A percentile compares a stretch with the other conserved stretches of the same genome.
phyloP scores from a whole-genome alignment of 208 protist species.

The Phytomonas francai region DNA sequence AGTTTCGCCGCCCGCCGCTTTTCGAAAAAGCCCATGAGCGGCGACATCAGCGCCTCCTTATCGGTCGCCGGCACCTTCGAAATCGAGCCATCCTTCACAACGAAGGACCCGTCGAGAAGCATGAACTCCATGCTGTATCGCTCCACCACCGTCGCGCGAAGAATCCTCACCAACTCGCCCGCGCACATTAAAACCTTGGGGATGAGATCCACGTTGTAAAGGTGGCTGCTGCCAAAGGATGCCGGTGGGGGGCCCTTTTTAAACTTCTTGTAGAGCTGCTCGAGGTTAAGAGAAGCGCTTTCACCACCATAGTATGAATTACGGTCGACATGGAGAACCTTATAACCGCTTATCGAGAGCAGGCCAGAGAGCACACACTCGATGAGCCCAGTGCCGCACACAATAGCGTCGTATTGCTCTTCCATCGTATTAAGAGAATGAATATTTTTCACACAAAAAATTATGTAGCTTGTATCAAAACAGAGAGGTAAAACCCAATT shows the following conservation, averaged over 20 bases:
- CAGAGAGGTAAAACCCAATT: no score
- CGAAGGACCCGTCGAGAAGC: conserved; percentile 96
- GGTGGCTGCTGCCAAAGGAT: conserved; percentile 86
- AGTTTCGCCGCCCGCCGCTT: conserved; percentile 94
- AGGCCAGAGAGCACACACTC: conserved; percentile 96
- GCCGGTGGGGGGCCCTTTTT: conserved; percentile 65
- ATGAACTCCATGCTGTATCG: conserved; percentile 99
- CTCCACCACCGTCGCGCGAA: conserved; percentile 96
- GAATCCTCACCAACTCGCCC: conserved; percentile 96
- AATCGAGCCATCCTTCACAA: conserved; percentile 93
- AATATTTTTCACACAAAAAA: no score
- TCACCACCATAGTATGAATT: conserved; percentile 99
- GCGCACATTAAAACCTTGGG: conserved; percentile 99
- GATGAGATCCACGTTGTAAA: conserved; percentile 99
- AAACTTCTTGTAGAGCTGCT: conserved; percentile 96
- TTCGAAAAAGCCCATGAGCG: conserved; percentile 98
- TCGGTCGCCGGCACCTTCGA: conserved; percentile 97
- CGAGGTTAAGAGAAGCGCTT: conserved; percentile 97
- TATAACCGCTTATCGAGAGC: conserved; percentile 95
- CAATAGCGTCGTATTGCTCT: conserved; percentile 94
- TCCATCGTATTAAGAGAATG: conserved; percentile 42
- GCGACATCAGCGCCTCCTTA: conserved; percentile 93
- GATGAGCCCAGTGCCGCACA: conserved; percentile 99
- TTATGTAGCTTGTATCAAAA: no score
- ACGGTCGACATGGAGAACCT: conserved; percentile 99